phyloP scores from a whole-genome alignment of 768 basidiomycete genomes.

The Termitomyces sp. region DNA sequence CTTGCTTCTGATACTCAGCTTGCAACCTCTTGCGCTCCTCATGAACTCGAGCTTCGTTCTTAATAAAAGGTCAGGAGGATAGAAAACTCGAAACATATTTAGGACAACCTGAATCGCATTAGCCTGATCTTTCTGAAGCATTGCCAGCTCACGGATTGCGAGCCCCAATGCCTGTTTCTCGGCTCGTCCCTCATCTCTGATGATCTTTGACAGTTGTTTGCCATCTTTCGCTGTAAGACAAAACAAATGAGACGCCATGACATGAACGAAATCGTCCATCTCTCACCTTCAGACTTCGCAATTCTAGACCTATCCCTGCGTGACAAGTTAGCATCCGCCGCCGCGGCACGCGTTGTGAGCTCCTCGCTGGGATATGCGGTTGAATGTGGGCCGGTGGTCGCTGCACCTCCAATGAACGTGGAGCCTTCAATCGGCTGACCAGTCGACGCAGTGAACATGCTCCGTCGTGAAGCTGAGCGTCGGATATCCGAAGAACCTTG shows the following conservation, averaged over 20 bases:
- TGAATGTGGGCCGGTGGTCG: slow-evolving; percentile 45
- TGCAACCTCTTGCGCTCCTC: slow-evolving; percentile 50
- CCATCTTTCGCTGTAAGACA: slow-evolving; percentile 47
- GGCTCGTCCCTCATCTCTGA: slow-evolving; percentile 64
- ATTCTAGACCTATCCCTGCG: slow-evolving; percentile 52
- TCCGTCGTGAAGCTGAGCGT: slow-evolving; percentile 23
- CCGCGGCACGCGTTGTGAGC: slow-evolving; percentile 35
- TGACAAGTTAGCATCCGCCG: slow-evolving; percentile 46
- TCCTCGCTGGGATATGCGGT: slow-evolving; percentile 38
- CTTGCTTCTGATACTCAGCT: slow-evolving; percentile 56
- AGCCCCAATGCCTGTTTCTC: slow-evolving; percentile 61
- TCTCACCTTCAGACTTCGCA: slow-evolving; percentile 45
- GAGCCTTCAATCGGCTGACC: slow-evolving; percentile 29
- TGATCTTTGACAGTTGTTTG: slow-evolving; percentile 62
- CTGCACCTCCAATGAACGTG: slow-evolving; percentile 54
- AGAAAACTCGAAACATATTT: background rate
- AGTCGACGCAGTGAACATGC: slow-evolving; percentile 30
- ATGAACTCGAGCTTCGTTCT: slow-evolving; percentile 61
- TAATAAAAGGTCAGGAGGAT: background rate
- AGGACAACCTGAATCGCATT: slow-evolving; percentile 51
- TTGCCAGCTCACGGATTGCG: slow-evolving; percentile 61
- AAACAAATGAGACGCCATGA: background rate
- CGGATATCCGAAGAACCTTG: background rate
- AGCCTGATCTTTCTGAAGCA: slow-evolving; percentile 71
- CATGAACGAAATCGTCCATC: background rate